Evolutionary conservation across 768 basidiomycete genomes (phyloP).

Genomic region (Pleurotus cornucopiae): DNA sequence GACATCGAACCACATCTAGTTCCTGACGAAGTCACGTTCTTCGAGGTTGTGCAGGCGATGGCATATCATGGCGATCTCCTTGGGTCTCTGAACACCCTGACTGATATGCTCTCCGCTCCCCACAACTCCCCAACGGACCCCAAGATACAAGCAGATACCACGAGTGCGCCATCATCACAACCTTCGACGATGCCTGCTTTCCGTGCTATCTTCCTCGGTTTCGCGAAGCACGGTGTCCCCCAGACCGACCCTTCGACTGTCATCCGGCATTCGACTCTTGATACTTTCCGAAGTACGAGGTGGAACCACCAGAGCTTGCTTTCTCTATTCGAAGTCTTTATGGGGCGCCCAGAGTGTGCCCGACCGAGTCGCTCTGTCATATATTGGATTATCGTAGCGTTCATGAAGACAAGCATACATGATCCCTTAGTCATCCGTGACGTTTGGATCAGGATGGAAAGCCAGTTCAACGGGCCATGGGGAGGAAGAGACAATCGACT

Average conservation of each 20-base stretch:
- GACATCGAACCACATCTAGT: conserved; percentile 33
- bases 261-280: too few relatives aligned
- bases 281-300: conserved; percentile 13
- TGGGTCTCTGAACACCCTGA: conserved; percentile 51
- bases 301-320: conserved; percentile 63
- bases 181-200: conserved; percentile 51
- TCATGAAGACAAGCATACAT: conserved; percentile 51
- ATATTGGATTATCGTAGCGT: conserved; percentile 69
- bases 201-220: conserved; percentile 74
- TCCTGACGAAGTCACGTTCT: conserved; percentile 68
- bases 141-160: conserved; percentile 21
- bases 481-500: conserved; percentile 42
- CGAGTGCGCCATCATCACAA: conserved; percentile 24
- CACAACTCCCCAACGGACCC: conserved; percentile 32
- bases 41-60: conserved; percentile 61
- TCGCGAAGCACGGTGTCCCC: conserved; percentile 51
- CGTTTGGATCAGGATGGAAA: conserved; percentile 55
- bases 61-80: conserved; percentile 68
- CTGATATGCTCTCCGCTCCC: conserved; percentile 58
- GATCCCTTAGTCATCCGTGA: conserved; percentile 46
- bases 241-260: conserved; percentile 4
- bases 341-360: conserved; percentile 43
- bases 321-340: conserved; percentile 56
- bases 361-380: conserved; percentile 41
- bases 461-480: conserved; percentile 44